These are phyloP conservation scores for Ophiocordyceps camponoti-leonardi DNA, from an alignment of 2,329 filamentous ascomycete species.

Conservation along the genomic window DNA sequence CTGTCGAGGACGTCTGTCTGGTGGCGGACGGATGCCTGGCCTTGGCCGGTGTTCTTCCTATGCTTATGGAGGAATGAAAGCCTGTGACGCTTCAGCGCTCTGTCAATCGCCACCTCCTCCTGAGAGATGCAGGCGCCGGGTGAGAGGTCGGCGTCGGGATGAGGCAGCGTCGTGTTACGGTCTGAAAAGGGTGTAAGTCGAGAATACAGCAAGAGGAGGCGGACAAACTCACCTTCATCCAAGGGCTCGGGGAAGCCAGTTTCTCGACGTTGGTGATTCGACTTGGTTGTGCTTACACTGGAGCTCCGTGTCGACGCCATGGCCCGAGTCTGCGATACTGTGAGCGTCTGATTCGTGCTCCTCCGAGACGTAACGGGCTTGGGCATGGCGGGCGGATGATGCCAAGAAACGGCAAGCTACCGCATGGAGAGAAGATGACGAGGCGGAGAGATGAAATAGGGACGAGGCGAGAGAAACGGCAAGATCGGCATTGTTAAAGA, in stretches of 20 bases:
- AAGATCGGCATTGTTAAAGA: background rate
- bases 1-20: slow-evolving; percentile 15
- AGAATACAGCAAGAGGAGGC: no score
- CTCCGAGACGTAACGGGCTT: background rate
- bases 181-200: slow-evolving; percentile 12
- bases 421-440: background rate
- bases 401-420: background rate
- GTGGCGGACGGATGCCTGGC: slow-evolving; percentile 18
- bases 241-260: slow-evolving; percentile 37
- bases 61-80: slow-evolving; percentile 29
- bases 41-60: slow-evolving; percentile 28
- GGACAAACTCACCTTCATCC: slow-evolving; percentile 21
- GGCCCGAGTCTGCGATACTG: background rate
- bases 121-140: slow-evolving; percentile 38
- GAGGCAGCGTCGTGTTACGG: slow-evolving; percentile 42
- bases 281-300: background rate
- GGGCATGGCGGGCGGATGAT: slow-evolving; percentile 1
- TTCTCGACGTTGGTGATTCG: slow-evolving; percentile 15
- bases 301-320: no score
- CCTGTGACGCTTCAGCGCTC: slow-evolving; percentile 23
- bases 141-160: slow-evolving; percentile 42
- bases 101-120: slow-evolving; percentile 29
- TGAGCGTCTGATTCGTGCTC: slow-evolving; percentile 1
- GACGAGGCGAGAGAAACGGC: background rate
- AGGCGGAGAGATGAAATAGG: background rate